Percentiles rank a stretch among this genome's conserved stretches.
Evolutionary conservation across 768 basidiomycete species (phyloP).

Genomic region (Trametes cingulata): DNA sequence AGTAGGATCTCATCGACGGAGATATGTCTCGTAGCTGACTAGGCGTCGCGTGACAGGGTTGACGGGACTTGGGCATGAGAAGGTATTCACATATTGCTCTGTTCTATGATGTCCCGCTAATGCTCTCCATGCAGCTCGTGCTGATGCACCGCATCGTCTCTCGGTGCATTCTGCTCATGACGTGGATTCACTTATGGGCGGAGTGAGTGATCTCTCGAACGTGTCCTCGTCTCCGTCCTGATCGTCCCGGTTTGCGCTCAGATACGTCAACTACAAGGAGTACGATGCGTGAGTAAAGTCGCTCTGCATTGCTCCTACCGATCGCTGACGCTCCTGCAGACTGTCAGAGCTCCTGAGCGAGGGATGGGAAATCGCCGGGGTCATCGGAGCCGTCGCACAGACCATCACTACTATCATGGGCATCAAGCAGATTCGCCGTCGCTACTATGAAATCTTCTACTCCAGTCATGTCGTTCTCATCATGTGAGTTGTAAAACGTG

Average conservation of each 20-base stretch:
- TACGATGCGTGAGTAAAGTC: neutral
- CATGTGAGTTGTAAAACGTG: constrained; percentile 23
- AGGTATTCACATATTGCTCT: constrained; percentile 20
- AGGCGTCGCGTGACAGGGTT: constrained; percentile 37
- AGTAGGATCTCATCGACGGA: neutral
- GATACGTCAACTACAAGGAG: neutral
- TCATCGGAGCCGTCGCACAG: constrained; percentile 32
- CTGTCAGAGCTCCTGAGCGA: neutral
- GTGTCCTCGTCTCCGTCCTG: neutral
- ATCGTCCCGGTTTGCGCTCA: neutral
- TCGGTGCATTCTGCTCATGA: constrained; percentile 41
- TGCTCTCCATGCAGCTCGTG: constrained; percentile 32
- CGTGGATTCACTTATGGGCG: constrained; percentile 46
- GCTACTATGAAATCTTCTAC: constrained; percentile 43
- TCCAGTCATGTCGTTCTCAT: constrained; percentile 28
- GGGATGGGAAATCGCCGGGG: constrained; percentile 24
- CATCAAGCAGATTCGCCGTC: constrained; percentile 40
- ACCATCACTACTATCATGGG: constrained; percentile 41
- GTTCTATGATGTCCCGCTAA: neutral
- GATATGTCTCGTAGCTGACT: neutral
- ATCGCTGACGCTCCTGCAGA: neutral
- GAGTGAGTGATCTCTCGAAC: constrained; percentile 14
- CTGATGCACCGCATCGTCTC: constrained; percentile 48
- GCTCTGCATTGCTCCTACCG: neutral
- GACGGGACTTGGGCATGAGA: constrained; percentile 57